A percentile compares a stretch with the other conserved stretches of the same genome.
Evolutionary conservation across 441 rosid genomes (phyloP).

Genomic region (Populus hybrid): DNA sequence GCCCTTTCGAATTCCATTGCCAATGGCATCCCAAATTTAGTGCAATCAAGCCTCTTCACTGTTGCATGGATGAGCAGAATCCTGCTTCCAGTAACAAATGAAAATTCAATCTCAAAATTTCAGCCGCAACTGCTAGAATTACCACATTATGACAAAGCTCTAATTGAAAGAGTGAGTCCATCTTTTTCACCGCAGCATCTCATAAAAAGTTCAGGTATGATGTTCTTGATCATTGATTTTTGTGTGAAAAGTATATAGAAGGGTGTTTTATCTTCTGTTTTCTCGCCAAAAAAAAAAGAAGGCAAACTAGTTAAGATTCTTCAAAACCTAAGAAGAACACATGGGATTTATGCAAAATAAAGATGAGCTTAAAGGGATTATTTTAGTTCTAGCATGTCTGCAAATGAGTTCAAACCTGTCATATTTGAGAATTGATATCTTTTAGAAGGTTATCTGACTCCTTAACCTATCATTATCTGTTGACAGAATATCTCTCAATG

Average conservation of each 20-base stretch:
- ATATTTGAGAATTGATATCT: not conserved
- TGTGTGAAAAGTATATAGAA: not conserved
- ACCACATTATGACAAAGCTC: conserved; percentile 19
- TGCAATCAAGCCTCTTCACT: conserved; percentile 46
- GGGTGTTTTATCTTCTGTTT: not conserved
- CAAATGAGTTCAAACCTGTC: not conserved
- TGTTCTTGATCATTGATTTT: not conserved
- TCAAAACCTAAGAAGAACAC: not conserved
- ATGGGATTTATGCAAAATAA: not conserved
- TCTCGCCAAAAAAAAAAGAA: not conserved
- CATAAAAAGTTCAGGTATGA: conserved; percentile 36
- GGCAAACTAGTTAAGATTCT: not conserved
- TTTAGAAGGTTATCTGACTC: not conserved
- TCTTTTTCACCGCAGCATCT: conserved; percentile 28
- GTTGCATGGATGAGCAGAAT: conserved; percentile 46
- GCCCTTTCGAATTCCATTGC: conserved; percentile 48
- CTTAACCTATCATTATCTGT: not conserved
- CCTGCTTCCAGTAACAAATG: conserved; percentile 25
- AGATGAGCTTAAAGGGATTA: not conserved
- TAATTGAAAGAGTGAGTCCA: conserved; percentile 26
- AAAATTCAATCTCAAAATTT: conserved; percentile 21
- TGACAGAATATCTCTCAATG: conserved; percentile 26
- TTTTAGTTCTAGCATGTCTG: not conserved
- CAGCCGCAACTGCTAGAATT: conserved; percentile 22
- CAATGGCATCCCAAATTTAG: conserved; percentile 44